Conservation (phyloP, 2,329 filamentous ascomycete species). For the Penicillium glabrum region DNA sequence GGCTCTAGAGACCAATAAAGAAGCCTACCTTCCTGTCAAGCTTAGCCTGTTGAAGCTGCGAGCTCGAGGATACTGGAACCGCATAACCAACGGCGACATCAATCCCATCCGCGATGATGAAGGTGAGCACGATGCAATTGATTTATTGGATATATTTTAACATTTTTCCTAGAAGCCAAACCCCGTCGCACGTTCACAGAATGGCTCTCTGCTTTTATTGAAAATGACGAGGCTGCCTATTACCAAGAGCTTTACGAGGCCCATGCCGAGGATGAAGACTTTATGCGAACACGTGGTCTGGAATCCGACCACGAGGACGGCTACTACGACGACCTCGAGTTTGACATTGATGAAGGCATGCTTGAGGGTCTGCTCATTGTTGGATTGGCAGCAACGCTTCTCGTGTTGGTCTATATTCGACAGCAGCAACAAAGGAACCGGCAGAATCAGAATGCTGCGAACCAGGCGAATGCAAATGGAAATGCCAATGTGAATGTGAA, state of each 20-base stretch:
- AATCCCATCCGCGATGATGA: slow-evolving; percentile 91
- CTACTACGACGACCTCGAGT: slow-evolving; percentile 61
- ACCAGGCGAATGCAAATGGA: slow-evolving; percentile 15
- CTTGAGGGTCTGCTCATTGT: slow-evolving; percentile 84
- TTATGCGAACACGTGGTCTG: slow-evolving; percentile 24
- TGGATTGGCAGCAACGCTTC: slow-evolving; percentile 70
- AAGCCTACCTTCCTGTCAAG: slow-evolving; percentile 91
- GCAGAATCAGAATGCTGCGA: slow-evolving; percentile 34
- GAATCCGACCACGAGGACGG: slow-evolving; percentile 45
- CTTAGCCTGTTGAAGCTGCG: slow-evolving; percentile 84
- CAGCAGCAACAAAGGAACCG: slow-evolving; percentile 48
- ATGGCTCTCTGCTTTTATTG: slow-evolving; percentile 84
- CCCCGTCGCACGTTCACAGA: slow-evolving; percentile 78
- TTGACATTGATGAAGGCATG: slow-evolving; percentile 72
- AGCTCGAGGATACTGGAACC: slow-evolving; percentile 89
- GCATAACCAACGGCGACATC: slow-evolving; percentile 81
- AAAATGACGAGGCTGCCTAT: slow-evolving; percentile 68
- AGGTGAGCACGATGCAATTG: slow-evolving; percentile 52
- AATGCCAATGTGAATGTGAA: slow-evolving; percentile 10
- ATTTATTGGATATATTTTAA: slow-evolving; percentile 19
- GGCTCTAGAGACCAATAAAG: slow-evolving; percentile 84
- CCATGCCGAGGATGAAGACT: slow-evolving; percentile 36
- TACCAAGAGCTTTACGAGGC: slow-evolving; percentile 54
- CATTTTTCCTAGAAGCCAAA: slow-evolving; percentile 55
- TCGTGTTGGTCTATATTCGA: slow-evolving; percentile 75